A percentile compares a stretch with the other conserved stretches of the same genome.
phyloP scores from a whole-genome alignment of 2,329 filamentous ascomycete species.

The Pezicula neosporulosa region DNA sequence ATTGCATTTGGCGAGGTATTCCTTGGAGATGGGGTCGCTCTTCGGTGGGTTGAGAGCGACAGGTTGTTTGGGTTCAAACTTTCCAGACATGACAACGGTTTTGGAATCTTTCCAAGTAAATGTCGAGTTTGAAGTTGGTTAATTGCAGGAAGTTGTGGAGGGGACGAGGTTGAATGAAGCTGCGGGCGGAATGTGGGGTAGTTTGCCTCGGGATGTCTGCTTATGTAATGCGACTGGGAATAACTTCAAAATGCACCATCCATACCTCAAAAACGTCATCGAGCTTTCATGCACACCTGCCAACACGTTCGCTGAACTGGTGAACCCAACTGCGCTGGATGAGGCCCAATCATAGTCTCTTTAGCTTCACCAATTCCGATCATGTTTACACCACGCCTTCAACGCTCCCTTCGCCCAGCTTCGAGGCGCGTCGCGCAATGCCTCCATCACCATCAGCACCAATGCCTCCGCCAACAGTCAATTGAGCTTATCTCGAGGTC shows the following conservation, averaged over 20 bases:
- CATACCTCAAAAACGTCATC: not conserved
- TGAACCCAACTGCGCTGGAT: not conserved
- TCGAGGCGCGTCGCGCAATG: conserved; percentile 20
- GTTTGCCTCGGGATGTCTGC: not conserved
- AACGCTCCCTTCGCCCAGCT: conserved; percentile 13
- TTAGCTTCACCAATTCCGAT: not conserved
- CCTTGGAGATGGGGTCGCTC: conserved; percentile 76
- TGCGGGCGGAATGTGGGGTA: not conserved
- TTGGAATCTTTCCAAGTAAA: not conserved
- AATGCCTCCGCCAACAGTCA: conserved; percentile 23
- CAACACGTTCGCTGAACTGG: not conserved
- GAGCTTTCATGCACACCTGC: not conserved
- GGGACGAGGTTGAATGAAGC: conserved; percentile 10
- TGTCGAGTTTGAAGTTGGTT: no score
- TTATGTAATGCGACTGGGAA: not conserved
- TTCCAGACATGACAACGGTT: conserved; percentile 48
- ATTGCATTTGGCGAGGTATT: conserved; percentile 77
- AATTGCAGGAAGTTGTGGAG: no score
- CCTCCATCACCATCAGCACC: conserved; percentile 20
- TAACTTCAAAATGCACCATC: not conserved
- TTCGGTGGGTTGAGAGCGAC: conserved; percentile 81
- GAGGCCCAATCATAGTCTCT: not conserved
- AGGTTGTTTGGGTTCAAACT: conserved; percentile 75
- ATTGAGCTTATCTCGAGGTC: conserved; percentile 14
- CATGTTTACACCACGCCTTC: conserved; percentile 23